Evolutionary conservation across 768 basidiomycete species (phyloP), one percentile per base, ranked within the genome.

Genomic region (Phaffia tasmanica): DNA sequence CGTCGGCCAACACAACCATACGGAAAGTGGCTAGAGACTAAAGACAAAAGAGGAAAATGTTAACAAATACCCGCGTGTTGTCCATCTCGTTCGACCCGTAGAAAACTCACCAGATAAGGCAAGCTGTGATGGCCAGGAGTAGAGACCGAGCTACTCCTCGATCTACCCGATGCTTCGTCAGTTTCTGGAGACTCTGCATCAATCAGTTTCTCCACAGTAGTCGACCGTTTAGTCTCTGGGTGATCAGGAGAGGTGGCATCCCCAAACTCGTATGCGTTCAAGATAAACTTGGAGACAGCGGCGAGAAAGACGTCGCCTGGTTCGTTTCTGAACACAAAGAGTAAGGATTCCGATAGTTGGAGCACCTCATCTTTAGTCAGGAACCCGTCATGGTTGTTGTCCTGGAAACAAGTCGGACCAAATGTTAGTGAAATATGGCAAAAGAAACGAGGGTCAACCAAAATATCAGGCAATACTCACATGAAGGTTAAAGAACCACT

Each of bases 1-100:
- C 93, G 71, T 98, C 95, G 0, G 94, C 93, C 11, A 99, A 81
- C 5, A 99, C 88, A 50, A 98, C 94, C 95, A 98, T 99, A 8
- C 95, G 85, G 84, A 99, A 99, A 9, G 76, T 77, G 2, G 76
- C 76, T 11, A 77, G 72, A 59, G 75, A 89, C 89, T 42, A 42
- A 42, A 42, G 35, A 11, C 71, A 8, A 25, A 69, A 19, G 23
- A n/a, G 8, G 50, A 66, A 48, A n/a, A 19, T 19, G 11, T 42
- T 42, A 42, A 11, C 35, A 11, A 42, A 42, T 11, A 42, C 11
- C 35, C 11, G 35, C 35, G 35, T 11, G 35, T 42, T 42, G 11
- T 42, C 4, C 11, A 42, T 42, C 35, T 42, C 11, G 11, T 42
- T 11, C 35, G n/a, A n/a, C n/a, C n/a, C n/a, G n/a, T 42, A 42